Conservation (phyloP, 2,329 filamentous ascomycete genomes). For the Clarireedia homoeocarpa region DNA sequence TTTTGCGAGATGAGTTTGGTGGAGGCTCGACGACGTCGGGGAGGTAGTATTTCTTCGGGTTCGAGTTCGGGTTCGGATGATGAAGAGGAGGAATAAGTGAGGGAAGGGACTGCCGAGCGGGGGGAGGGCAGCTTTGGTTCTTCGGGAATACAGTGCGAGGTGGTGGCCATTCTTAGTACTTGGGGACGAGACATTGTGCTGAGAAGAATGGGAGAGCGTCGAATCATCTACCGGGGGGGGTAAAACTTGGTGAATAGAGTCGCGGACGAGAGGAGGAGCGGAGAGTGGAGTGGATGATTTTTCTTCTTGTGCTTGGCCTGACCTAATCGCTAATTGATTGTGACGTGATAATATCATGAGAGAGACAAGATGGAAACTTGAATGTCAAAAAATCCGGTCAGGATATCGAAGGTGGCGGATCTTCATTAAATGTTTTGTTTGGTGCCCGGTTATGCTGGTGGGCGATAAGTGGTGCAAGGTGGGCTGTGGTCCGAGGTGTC, state of each 20-base stretch:
- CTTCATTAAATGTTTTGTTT: no score
- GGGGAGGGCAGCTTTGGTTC: conserved; percentile 15
- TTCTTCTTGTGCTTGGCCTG: no score
- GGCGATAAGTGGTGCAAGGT: no score
- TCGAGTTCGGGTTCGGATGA: conserved; percentile 42
- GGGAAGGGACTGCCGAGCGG: conserved; percentile 42
- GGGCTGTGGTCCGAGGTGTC: no score
- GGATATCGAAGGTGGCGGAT: no score
- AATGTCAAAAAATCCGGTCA: no score
- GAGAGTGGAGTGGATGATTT: no score
- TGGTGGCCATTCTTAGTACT: conserved; percentile 21
- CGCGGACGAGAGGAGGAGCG: neutral
- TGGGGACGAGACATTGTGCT: conserved; percentile 23
- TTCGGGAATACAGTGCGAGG: conserved; percentile 27
- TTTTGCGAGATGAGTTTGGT: conserved; percentile 60
- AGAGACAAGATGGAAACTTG: no score
- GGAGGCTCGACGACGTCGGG: conserved; percentile 55
- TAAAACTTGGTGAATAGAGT: neutral
- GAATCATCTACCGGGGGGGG: neutral
- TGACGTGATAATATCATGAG: no score
- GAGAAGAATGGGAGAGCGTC: conserved; percentile 5
- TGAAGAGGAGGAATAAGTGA: conserved; percentile 56
- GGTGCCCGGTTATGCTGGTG: no score
- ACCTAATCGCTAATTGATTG: no score
- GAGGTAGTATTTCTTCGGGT: conserved; percentile 35